Percentiles rank a stretch among this genome's conserved stretches.
phyloP scores from a whole-genome alignment of 2,329 filamentous ascomycete species.

The Diaporthe sp. region DNA sequence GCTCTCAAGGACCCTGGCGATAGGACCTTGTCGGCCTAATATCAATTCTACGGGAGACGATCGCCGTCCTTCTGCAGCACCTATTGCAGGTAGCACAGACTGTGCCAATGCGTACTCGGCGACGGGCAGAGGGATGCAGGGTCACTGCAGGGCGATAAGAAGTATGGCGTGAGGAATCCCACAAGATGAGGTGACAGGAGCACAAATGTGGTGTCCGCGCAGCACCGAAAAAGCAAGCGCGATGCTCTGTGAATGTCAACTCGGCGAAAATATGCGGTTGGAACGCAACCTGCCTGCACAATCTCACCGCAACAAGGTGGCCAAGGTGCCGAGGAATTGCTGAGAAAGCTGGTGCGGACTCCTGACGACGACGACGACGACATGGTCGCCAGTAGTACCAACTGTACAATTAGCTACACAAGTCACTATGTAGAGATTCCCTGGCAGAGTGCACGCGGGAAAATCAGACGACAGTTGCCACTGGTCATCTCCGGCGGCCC shows the following conservation, averaged over 20 bases:
- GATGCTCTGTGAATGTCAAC: not conserved
- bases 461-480: slow-evolving; percentile 22
- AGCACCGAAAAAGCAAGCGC: slow-evolving; percentile 12
- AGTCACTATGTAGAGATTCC: slow-evolving; percentile 15
- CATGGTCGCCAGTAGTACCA: slow-evolving; percentile 12
- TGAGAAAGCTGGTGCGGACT: slow-evolving; percentile 13
- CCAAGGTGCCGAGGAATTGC: not conserved
- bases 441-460: slow-evolving; percentile 12
- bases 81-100: not conserved
- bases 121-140: not conserved
- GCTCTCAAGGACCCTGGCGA: not conserved
- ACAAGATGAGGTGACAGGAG: not conserved
- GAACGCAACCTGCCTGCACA: not conserved
- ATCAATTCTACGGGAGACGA: not conserved
- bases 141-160: not conserved
- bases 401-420: slow-evolving; percentile 30
- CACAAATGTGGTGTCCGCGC: slow-evolving; percentile 7
- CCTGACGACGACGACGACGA: slow-evolving; percentile 19
- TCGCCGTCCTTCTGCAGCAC: slow-evolving; percentile 5
- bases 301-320: not conserved
- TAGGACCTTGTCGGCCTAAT: slow-evolving; percentile 11
- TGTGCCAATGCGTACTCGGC: not conserved
- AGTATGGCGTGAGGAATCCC: not conserved
- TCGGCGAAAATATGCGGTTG: slow-evolving; percentile 5
- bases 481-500: not conserved